Percentiles rank a stretch among this genome's conserved stretches.
phyloP scores from a whole-genome alignment of 768 basidiomycete species.

The Trametes villosa region DNA sequence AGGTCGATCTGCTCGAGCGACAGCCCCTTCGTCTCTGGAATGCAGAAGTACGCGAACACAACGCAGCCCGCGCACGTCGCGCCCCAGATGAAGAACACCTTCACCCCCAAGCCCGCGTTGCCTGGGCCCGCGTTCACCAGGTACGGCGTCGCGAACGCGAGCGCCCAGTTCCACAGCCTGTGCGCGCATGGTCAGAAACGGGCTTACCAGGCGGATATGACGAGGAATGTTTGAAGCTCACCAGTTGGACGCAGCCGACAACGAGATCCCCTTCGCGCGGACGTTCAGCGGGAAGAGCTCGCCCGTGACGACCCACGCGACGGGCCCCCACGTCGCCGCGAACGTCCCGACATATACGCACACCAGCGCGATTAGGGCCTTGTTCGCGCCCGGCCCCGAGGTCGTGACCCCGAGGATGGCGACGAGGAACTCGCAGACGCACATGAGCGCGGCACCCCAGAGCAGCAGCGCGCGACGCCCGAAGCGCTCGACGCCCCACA shows the following conservation, averaged over 20 bases:
- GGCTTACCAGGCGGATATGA: too few relatives aligned
- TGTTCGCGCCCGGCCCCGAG: constrained; percentile 49
- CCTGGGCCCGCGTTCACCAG: neutral
- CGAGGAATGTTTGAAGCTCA: neutral
- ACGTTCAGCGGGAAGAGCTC: constrained; percentile 40
- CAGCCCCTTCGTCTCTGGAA: neutral
- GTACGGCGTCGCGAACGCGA: neutral
- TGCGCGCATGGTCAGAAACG: too few relatives aligned
- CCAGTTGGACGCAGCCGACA: constrained; percentile 38
- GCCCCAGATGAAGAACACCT: neutral
- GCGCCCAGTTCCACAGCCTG: neutral
- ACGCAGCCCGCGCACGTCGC: neutral
- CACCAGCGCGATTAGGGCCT: constrained; percentile 60
- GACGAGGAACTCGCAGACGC: constrained; percentile 81
- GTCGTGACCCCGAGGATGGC: constrained; percentile 55
- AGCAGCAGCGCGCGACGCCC: constrained; percentile 81
- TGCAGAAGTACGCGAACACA: neutral
- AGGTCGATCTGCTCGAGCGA: neutral
- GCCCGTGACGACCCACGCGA: constrained; percentile 37
- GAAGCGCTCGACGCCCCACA: constrained; percentile 78
- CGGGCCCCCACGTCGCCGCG: constrained; percentile 47
- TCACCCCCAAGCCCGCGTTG: neutral
- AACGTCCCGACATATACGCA: constrained; percentile 49
- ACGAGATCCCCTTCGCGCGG: constrained; percentile 38
- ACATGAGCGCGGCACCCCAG: constrained; percentile 80